Evolutionary conservation across 192 early-diverging fungal genomes (phyloP), one percentile per base, ranked within the genome.

Genomic region (Linderina pennispora): DNA sequence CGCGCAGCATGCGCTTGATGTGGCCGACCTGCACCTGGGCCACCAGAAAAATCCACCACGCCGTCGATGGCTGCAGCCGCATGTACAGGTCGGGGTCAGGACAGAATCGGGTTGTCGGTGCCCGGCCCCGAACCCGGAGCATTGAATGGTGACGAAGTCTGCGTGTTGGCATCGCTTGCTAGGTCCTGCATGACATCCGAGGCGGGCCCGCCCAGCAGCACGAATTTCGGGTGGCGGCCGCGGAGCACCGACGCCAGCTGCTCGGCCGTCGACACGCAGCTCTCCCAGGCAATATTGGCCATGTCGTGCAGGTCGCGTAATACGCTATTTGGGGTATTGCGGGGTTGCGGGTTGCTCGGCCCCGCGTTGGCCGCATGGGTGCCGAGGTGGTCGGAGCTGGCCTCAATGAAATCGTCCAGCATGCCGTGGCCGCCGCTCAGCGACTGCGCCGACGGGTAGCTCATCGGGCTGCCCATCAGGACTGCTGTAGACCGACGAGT

Each of bases 31-130:
- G 68, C 36, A 71, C 68, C 45, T 71, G 68, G 7, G 68, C 68
- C 3, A 71, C 68, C 6, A 71, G 37, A 35, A 64, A 71, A 60
- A 71, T 71, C 68, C 68, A 71, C 68, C 68, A 71, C 2, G 68
- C 68, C 0, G 68, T 71, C 16, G 68, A 71, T 14, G 68, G 68
- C 61, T 71, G 68, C 45, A 71, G 42, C 25, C 68, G 60, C 68
- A 71, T 71, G 45, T 71, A 71, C 36, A 71, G 64, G 23, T 71
- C 68, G 1, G 68, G 68, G 21, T 71, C 68, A 0, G n/a, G 61
- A 64, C 39, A 71, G 43, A 20, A 71, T 71, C 7, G 68, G 68
- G 33, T 71, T 71, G 42, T 71, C 68, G 1, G 68, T 61, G n/a
- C 68, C 68, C 3, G 68, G 68, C 0, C 68, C 68, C 0, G 55